phyloP scores from a whole-genome alignment of 2,329 filamentous ascomycete species.

The Karstenula rhodostoma region DNA sequence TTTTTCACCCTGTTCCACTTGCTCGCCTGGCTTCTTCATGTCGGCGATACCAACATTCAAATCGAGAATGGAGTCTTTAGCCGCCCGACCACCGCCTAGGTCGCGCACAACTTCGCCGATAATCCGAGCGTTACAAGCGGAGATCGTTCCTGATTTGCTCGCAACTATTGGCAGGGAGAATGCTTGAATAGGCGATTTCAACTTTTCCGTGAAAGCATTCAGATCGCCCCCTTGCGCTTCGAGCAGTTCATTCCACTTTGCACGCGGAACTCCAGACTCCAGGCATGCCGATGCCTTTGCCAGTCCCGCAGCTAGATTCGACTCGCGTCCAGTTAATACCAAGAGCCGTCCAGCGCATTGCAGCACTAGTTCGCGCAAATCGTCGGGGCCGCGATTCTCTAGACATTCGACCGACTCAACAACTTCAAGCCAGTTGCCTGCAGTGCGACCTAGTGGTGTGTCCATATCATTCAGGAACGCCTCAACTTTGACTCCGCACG shows the following conservation, averaged over 20 bases:
- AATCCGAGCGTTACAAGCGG: not conserved
- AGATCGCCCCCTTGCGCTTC: slow-evolving; percentile 1
- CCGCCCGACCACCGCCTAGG: not conserved
- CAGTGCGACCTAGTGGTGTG: not conserved
- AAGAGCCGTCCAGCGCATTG: slow-evolving; percentile 2
- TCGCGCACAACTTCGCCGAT: slow-evolving; percentile 1
- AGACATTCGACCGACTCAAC: not conserved
- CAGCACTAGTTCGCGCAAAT: not conserved
- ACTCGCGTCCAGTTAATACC: not conserved
- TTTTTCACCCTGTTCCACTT: not conserved
- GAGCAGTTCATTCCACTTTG: not conserved
- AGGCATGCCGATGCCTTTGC: not conserved
- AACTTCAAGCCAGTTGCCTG: slow-evolving; percentile 4
- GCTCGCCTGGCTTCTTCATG: slow-evolving; percentile 1
- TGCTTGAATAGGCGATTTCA: slow-evolving; percentile 1
- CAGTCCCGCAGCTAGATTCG: not conserved
- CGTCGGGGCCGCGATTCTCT: slow-evolving; percentile 1
- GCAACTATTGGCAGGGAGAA: not conserved
- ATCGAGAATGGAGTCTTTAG: slow-evolving; percentile 1
- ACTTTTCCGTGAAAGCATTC: not conserved
- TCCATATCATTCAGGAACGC: slow-evolving; percentile 4
- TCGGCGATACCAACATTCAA: slow-evolving; percentile 1
- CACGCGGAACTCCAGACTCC: not conserved
- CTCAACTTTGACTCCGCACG: slow-evolving; percentile 6
- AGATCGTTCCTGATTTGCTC: not conserved